Percentiles rank a stretch among this genome's conserved stretches.
These are phyloP conservation scores for Wickerhamomyces canadensis DNA, from an alignment of 805 yeast genomes.

Conservation along the genomic window DNA sequence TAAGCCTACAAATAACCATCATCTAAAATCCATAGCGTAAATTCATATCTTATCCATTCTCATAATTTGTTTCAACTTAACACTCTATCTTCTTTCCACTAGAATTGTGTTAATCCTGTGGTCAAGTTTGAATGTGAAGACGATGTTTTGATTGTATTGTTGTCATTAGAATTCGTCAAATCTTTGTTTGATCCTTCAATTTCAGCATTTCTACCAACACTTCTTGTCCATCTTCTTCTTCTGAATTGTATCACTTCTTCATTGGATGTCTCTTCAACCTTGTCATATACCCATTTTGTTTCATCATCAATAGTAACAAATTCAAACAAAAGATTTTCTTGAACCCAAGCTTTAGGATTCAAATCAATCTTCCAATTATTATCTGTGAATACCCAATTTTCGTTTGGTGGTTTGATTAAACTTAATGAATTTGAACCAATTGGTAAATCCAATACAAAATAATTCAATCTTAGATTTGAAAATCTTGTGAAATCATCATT, in stretches of 20 bases:
- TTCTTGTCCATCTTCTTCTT: constrained; percentile 64
- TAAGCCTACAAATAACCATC: no score
- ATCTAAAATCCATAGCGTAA: no score
- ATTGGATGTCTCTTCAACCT: constrained; percentile 18
- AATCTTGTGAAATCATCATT: constrained; percentile 49
- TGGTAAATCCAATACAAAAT: background rate
- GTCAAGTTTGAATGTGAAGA: background rate
- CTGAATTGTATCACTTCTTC: no score
- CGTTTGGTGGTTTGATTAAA: constrained; percentile 49
- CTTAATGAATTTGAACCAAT: constrained; percentile 17
- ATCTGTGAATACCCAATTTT: constrained; percentile 45
- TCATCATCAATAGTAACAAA: constrained; percentile 60
- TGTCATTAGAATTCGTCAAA: background rate
- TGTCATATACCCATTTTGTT: constrained; percentile 85
- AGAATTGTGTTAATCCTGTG: background rate
- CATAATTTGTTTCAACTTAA: no score
- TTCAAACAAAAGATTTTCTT: constrained; percentile 40
- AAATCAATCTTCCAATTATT: constrained; percentile 64
- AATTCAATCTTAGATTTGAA: constrained; percentile 29
- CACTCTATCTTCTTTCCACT: background rate
- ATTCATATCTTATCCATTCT: no score
- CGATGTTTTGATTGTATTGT: background rate
- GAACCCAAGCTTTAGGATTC: constrained; percentile 60
- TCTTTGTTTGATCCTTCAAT: background rate
- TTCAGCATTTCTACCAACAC: constrained; percentile 24